These are phyloP conservation scores for Neoascochyta sp. DNA, from an alignment of 2,329 filamentous ascomycete species.

Conservation along the genomic window DNA sequence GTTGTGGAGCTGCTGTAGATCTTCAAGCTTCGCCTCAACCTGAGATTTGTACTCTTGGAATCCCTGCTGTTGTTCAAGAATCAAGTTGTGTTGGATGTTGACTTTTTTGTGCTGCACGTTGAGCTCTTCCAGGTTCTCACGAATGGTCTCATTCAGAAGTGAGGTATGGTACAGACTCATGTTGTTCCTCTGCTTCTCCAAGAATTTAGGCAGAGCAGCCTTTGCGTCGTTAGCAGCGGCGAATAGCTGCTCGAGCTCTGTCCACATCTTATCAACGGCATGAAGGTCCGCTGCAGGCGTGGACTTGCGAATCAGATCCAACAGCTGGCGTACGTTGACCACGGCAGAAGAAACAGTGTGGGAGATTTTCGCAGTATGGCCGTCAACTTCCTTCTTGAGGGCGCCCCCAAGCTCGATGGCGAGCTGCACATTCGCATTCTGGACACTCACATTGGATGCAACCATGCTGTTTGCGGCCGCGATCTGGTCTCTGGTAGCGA, in stretches of 20 bases:
- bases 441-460: not conserved
- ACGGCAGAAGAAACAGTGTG: conserved; percentile 15
- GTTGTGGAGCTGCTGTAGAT: conserved; percentile 20
- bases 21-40: conserved; percentile 16
- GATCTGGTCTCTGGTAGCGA: conserved; percentile 27
- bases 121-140: conserved; percentile 22
- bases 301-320: conserved; percentile 21
- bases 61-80: conserved; percentile 28
- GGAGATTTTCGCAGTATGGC: conserved; percentile 15
- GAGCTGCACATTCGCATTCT: conserved; percentile 17
- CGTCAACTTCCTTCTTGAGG: conserved; percentile 21
- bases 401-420: conserved; percentile 17
- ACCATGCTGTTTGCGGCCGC: conserved; percentile 5
- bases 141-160: conserved; percentile 21
- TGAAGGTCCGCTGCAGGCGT: conserved; percentile 12
- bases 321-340: conserved; percentile 18
- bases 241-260: conserved; percentile 26
- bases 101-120: conserved; percentile 27
- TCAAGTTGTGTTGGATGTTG: conserved; percentile 23
- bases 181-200: conserved; percentile 29
- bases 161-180: conserved; percentile 22
- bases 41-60: conserved; percentile 21
- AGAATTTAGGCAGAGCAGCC: conserved; percentile 17
- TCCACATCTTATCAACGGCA: conserved; percentile 19
- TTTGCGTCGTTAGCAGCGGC: conserved; percentile 16